Base-by-base conservation (phyloP, 2,329 filamentous ascomycete genomes). In the Madurella fahalii region DNA sequence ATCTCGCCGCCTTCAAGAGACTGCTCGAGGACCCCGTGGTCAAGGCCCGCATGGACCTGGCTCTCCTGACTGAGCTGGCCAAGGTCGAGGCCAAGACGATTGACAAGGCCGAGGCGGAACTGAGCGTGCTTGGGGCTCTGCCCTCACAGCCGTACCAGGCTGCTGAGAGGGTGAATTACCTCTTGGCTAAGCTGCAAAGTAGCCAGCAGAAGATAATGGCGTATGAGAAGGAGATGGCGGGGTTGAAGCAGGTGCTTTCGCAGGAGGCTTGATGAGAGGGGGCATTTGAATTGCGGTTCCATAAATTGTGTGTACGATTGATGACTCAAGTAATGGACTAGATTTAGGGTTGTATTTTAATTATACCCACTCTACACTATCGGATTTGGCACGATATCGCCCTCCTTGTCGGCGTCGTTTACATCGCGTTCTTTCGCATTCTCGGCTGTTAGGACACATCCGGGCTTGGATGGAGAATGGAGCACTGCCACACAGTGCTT, bases 1-100 rank as follows among this genome's bases (percentile, higher is more conserved):
- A 93, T 70, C 83, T 85, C 54, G 84, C 92, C 1, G 92, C 92
- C 0, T 97, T 97, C 73, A 78, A 80, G 56, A 77, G 82, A 39
- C 74, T 96, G 39, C 79, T 84, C 0, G 73, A 82, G 44, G 92
- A 96, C 67, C 76, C 78, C 7, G 89, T 90, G 1, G 76, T 96
- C 41, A 78, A 79, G 41, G 86, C 87, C 37, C 83, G 85, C 60
- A 81, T 96, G 69, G 86, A 90, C 64, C 74, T 95, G 11, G 81
- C 82, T 1, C 77, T 91, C 16, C 65, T 95, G 18, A 78, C 76
- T 0, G 85, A 93, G 67, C 73, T 89, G 53, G 82, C 84, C 20
- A 85, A 85, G 64, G 79, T 83, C 2, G 90, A 96, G 73, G 85
- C 79, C 48, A 83, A 83, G 68, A 85, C 72, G 9, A 90, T 96